phyloP scores from a whole-genome alignment of 1,284 basidiomycete genomes.

The Heterobasidion occidentale region DNA sequence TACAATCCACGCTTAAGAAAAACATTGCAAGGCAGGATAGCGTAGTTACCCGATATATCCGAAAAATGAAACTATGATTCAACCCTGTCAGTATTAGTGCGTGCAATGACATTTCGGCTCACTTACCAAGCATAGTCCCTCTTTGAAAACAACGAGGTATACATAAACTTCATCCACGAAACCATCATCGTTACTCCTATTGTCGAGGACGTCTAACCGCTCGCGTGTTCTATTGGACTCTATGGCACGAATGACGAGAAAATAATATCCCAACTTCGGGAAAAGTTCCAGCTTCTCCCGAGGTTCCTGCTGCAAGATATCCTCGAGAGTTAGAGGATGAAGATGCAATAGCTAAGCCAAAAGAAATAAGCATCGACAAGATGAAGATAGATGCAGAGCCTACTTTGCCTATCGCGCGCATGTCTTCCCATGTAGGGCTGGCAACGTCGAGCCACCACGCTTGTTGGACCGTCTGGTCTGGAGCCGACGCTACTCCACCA shows the following conservation, averaged over 20 bases:
- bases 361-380: background rate
- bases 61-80: constrained; percentile 80
- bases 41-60: constrained; percentile 61
- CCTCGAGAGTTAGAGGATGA: constrained; percentile 92
- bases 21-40: background rate
- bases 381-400: constrained; percentile 12
- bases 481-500: background rate
- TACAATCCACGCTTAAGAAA: constrained; percentile 14
- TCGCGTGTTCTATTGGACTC: constrained; percentile 43
- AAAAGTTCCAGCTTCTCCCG: constrained; percentile 92
- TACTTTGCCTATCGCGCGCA: constrained; percentile 83
- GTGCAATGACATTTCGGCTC: background rate
- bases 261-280: constrained; percentile 88
- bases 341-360: constrained; percentile 70
- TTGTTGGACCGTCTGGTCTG: constrained; percentile 19
- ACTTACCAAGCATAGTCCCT: constrained; percentile 84
- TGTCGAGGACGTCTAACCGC: constrained; percentile 24
- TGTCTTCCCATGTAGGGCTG: constrained; percentile 86
- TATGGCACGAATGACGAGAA: constrained; percentile 84
- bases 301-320: constrained; percentile 91
- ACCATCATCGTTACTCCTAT: constrained; percentile 28
- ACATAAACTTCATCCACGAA: constrained; percentile 75
- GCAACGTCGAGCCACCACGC: constrained; percentile 94
- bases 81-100: background rate
- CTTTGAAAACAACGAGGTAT: constrained; percentile 85